phyloP scores from a whole-genome alignment of 495 filamentous ascomycete species.

The Durotheca rogersii region DNA sequence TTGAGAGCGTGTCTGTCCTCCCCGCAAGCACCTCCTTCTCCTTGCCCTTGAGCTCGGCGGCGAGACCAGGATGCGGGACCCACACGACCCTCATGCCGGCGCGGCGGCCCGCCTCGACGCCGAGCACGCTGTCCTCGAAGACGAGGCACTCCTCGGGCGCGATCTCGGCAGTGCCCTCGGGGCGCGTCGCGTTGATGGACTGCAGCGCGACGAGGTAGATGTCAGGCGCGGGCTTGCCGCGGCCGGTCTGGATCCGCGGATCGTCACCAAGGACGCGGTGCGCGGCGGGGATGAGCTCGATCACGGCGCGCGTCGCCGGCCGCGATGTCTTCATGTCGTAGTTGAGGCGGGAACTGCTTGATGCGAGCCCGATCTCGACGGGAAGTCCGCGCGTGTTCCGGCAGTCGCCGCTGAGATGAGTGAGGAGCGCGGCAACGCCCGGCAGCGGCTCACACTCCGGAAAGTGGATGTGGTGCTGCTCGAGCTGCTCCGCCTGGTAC shows the following conservation, averaged over 20 bases:
- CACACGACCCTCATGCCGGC: conserved; percentile 89
- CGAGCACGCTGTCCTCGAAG: conserved; percentile 85
- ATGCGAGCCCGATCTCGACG: conserved; percentile 33
- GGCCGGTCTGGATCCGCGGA: conserved; percentile 62
- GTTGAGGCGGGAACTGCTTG: conserved; percentile 30
- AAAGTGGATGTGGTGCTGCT: conserved; percentile 64
- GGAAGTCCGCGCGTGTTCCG: conserved; percentile 16
- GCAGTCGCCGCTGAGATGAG: conserved; percentile 30
- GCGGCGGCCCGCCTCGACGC: conserved; percentile 77
- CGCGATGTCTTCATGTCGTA: conserved; percentile 32
- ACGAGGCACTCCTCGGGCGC: conserved; percentile 78
- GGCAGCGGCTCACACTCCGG: conserved; percentile 66
- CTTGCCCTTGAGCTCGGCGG: conserved; percentile 63
- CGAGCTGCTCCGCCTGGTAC: conserved; percentile 53
- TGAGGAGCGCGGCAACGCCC: conserved; percentile 68
- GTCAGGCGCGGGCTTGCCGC: conserved; percentile 85
- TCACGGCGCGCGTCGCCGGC: conserved; percentile 21
- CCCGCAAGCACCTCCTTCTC: conserved; percentile 80
- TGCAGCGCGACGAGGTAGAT: conserved; percentile 80
- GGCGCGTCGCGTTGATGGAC: conserved; percentile 65
- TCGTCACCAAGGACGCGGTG: conserved; percentile 76
- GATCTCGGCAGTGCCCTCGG: conserved; percentile 29
- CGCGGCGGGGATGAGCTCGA: conserved; percentile 33
- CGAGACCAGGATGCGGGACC: conserved; percentile 74
- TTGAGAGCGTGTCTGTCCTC: conserved; percentile 58